Conservation (phyloP, 2,329 filamentous ascomycete genomes). For the Tolypocladium inflatum region DNA sequence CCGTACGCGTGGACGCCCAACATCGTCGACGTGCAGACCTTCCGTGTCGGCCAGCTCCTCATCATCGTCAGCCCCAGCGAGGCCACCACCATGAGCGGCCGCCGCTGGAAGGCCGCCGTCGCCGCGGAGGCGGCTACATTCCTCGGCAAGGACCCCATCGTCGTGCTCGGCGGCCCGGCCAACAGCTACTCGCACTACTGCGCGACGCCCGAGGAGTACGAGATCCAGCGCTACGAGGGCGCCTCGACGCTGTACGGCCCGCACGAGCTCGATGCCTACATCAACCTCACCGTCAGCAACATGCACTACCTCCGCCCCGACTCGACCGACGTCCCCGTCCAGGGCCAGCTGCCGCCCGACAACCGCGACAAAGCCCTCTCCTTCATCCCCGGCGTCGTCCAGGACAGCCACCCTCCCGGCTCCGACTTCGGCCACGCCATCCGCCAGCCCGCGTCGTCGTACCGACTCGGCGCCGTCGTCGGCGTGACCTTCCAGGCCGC, state of each 20-base stretch:
- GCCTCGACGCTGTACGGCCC: constrained; percentile 83
- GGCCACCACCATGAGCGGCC: constrained; percentile 84
- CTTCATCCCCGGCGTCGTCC: constrained; percentile 73
- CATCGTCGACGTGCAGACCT: constrained; percentile 77
- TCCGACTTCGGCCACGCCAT: constrained; percentile 62
- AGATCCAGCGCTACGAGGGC: constrained; percentile 86
- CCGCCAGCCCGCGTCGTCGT: constrained; percentile 41
- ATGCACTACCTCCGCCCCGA: constrained; percentile 26
- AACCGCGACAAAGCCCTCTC: constrained; percentile 66
- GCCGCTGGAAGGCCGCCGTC: constrained; percentile 73
- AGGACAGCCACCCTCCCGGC: constrained; percentile 57
- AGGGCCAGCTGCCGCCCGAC: constrained; percentile 62
- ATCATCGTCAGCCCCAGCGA: constrained; percentile 82
- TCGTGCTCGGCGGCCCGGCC: constrained; percentile 78
- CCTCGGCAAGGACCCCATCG: constrained; percentile 49
- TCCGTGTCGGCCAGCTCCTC: constrained; percentile 76
- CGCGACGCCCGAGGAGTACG: constrained; percentile 70
- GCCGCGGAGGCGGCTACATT: constrained; percentile 38
- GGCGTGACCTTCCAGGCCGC: constrained; percentile 70
- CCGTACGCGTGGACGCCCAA: constrained; percentile 90
- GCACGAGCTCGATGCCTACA: constrained; percentile 75
- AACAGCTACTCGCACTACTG: constrained; percentile 88
- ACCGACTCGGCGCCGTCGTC: constrained; percentile 51
- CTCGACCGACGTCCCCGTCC: constrained; percentile 28
- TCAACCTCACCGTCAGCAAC: constrained; percentile 70